Evolutionary conservation across 2,329 filamentous ascomycete genomes (phyloP), one percentile per base, ranked within the genome.

Genomic region (Penicillium hesseltinei): DNA sequence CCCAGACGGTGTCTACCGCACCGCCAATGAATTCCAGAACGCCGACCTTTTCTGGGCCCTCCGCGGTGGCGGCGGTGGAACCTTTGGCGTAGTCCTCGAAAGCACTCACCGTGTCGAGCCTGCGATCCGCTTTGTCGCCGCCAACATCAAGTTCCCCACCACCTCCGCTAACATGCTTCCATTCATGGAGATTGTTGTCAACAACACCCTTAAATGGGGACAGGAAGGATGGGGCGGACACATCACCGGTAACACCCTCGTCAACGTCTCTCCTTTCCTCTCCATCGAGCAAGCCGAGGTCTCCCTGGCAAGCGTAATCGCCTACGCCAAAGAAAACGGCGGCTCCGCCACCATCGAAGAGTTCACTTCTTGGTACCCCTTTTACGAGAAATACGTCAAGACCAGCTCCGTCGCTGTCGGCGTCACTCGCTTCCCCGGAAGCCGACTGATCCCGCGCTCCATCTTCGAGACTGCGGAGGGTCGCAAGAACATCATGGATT

Each of bases 191-290:
- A 56, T 66, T 19, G 44, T 66, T 21, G 61, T 65, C 39, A 65
- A 65, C 51, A 63, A 62, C 46, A 61, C 64, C 9, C 29, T 65
- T 1, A 50, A 60, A 49, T 66, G 64, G 64, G 58, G 60, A 1
- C 33, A 60, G 27, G 60, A 66, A 43, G 64, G 64, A 40, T 66
- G 64, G 64, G 64, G 64, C 5, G 64, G 64, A 21, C 59, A 66
- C 35, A 63, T 66, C 38, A 63, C 54, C 17, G 61, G 60, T 23
- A 55, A 52, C 49, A 59, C 60, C 23, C 55, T 64, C n/a, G 50
- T 64, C 50, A 61, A 62, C 21, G 43, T 64, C 17, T 61, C 62
- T 6, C 62, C 62, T 0, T 29, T 61, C 21, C 47, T 64, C 15
- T 57, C 60, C 2, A 38, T 61, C 17, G 27, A 50, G 5, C 29